Evolutionary conservation across 192 early-diverging fungal species (phyloP).

Genomic region (Coemansia sp.): DNA sequence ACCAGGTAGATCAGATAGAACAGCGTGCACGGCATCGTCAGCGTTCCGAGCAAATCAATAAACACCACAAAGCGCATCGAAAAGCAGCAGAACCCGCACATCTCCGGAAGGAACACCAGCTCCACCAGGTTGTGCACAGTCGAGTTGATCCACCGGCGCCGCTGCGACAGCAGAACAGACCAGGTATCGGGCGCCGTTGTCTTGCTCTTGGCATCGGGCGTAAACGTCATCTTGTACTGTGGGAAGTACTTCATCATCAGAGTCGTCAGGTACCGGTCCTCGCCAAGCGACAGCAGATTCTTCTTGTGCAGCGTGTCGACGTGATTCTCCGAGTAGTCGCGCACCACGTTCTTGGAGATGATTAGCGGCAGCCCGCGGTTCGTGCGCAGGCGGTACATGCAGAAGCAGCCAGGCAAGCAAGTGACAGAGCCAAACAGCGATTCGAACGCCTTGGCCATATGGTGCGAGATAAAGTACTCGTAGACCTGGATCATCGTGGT

Average conservation of each 20-base stretch:
- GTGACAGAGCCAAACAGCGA: conserved; percentile 80
- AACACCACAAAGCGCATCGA: conserved; percentile 97
- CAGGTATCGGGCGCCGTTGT: conserved; percentile 91
- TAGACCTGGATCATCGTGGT: conserved; percentile 96
- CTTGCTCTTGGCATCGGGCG: conserved; percentile 78
- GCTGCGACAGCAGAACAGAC: conserved; percentile 84
- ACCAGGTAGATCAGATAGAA: conserved; percentile 78
- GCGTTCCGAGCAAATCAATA: conserved; percentile 83
- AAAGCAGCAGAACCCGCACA: conserved; percentile 97
- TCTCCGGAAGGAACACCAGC: conserved; percentile 77
- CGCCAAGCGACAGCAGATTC: conserved; percentile 93
- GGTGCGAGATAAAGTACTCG: conserved; percentile 90
- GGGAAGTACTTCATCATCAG: conserved; percentile 98
- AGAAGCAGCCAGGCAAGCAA: conserved; percentile 83
- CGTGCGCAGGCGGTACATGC: conserved; percentile 80
- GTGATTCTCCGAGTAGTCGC: conserved; percentile 85
- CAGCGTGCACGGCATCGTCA: conserved; percentile 78
- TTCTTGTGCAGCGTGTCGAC: conserved; percentile 98
- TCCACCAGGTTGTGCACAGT: conserved; percentile 96
- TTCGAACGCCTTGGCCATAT: conserved; percentile 87
- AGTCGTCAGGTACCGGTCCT: conserved; percentile 96
- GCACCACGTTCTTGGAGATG: conserved; percentile 74
- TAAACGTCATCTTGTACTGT: conserved; percentile 90
- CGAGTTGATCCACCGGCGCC: conserved; percentile 98
- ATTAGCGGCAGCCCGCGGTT: conserved; percentile 73